A percentile compares a stretch with the other conserved stretches of the same genome.
phyloP scores from a whole-genome alignment of 805 yeast species.

The Cyberlindnera saturnus region DNA sequence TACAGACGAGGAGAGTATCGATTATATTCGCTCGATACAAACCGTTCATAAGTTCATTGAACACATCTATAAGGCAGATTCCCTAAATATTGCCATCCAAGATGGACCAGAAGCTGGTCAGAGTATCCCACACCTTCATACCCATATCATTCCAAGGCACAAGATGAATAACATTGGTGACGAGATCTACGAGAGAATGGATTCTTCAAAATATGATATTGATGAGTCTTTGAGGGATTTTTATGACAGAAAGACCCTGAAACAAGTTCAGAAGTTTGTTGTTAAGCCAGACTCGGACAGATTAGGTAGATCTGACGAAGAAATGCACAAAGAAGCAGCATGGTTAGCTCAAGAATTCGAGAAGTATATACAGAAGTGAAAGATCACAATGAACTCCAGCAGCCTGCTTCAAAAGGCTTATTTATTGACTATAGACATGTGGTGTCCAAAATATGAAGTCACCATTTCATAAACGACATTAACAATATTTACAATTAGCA shows the following conservation, averaged over 20 bases:
- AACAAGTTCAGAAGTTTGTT: constrained; percentile 22
- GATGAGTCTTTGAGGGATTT: constrained; percentile 27
- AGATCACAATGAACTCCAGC: background rate
- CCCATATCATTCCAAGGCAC: constrained; percentile 87
- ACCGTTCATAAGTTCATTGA: constrained; percentile 62
- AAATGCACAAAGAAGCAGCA: constrained; percentile 67
- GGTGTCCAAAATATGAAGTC: background rate
- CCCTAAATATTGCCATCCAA: constrained; percentile 87
- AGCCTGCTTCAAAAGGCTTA: too few species aligned
- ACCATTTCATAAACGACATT: constrained; percentile 7
- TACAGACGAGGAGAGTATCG: constrained; percentile 63
- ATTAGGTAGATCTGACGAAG: constrained; percentile 48
- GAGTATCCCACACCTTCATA: constrained; percentile 90
- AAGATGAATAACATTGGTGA: constrained; percentile 56
- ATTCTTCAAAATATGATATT: constrained; percentile 42
- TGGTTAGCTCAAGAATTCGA: constrained; percentile 39
- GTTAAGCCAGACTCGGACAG: constrained; percentile 49
- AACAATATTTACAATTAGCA: constrained; percentile 4
- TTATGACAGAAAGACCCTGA: constrained; percentile 25
- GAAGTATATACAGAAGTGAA: constrained; percentile 2
- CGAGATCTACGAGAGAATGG: constrained; percentile 63
- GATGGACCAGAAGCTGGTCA: constrained; percentile 97
- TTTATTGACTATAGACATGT: too few species aligned
- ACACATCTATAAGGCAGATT: constrained; percentile 65
- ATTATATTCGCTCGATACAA: constrained; percentile 74